A percentile compares a stretch with the other conserved stretches of the same genome.
These are phyloP conservation scores for Chlamydomonas incerta DNA, from an alignment of 139 green algal genomes.

Conservation along the genomic window DNA sequence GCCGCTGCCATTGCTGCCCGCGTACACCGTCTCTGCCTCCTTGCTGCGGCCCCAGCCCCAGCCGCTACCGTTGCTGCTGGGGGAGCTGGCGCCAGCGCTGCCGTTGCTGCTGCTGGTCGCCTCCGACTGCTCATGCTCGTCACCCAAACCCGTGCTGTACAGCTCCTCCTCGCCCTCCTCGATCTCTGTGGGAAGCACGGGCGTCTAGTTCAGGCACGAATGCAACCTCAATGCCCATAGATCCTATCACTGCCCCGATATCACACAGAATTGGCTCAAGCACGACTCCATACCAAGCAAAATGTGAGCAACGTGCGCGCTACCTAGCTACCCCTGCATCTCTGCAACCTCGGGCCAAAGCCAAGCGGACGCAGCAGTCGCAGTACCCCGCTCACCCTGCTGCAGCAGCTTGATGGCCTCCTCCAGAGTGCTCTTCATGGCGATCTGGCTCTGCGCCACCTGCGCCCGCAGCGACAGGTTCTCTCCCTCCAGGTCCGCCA, in stretches of 20 bases:
- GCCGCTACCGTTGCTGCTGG: not conserved
- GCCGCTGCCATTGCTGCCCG: not conserved
- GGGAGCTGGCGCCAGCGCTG: not conserved
- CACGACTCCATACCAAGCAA: not conserved
- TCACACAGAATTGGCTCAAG: not conserved
- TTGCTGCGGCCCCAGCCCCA: constrained; percentile 40
- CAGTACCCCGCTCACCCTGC: constrained; percentile 37
- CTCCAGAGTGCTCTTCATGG: constrained; percentile 48
- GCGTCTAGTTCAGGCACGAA: too few relatives aligned
- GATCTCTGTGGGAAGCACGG: not conserved
- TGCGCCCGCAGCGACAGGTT: constrained; percentile 37
- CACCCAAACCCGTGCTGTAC: not conserved
- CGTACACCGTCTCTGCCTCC: constrained; percentile 15
- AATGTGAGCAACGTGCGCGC: too few relatives aligned
- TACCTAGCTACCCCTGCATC: too few relatives aligned
- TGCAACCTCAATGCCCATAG: too few relatives aligned
- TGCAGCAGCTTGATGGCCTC: constrained; percentile 49
- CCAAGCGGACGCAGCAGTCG: too few relatives aligned
- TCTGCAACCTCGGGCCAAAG: too few relatives aligned
- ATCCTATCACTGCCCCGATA: too few relatives aligned
- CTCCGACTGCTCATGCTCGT: not conserved
- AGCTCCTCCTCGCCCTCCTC: constrained; percentile 40
- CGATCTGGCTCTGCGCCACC: constrained; percentile 43
- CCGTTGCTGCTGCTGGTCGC: not conserved
- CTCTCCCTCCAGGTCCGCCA: constrained; percentile 33